Conservation (phyloP, 305 asterid species). For the Fraxinus floribunda region DNA sequence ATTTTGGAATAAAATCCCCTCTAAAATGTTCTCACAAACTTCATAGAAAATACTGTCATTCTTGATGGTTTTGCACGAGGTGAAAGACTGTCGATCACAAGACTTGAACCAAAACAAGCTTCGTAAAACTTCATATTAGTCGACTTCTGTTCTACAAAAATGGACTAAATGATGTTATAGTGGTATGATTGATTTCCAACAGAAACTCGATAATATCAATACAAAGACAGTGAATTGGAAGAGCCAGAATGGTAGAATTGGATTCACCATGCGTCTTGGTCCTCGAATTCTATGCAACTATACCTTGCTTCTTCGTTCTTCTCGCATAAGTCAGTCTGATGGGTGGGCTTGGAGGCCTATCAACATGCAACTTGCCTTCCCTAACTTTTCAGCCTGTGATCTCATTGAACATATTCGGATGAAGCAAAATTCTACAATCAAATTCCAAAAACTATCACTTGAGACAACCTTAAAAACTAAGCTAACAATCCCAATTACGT, state of each 20-base stretch:
- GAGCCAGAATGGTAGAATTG: background rate
- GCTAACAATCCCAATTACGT: conserved; percentile 28
- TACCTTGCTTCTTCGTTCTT: background rate
- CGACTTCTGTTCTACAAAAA: background rate
- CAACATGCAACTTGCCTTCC: background rate
- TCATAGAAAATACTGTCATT: background rate
- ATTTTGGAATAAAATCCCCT: background rate
- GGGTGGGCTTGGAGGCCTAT: background rate
- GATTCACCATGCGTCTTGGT: background rate
- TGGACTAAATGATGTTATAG: background rate
- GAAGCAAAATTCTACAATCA: conserved; percentile 15
- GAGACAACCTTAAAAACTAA: conserved; percentile 15
- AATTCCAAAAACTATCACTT: conserved; percentile 19
- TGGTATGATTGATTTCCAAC: background rate
- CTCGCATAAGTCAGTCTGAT: background rate
- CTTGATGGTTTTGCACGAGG: background rate
- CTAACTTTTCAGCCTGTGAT: background rate
- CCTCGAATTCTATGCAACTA: background rate
- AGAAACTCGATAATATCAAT: background rate
- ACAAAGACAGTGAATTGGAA: background rate
- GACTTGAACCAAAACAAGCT: background rate
- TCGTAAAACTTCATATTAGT: background rate
- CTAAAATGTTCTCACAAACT: background rate
- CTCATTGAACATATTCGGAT: background rate
- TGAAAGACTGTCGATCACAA: background rate